A percentile compares a stretch with the other conserved stretches of the same genome.
Evolutionary conservation across 768 basidiomycete genomes (phyloP).

Genomic region (Nidularia sp.): DNA sequence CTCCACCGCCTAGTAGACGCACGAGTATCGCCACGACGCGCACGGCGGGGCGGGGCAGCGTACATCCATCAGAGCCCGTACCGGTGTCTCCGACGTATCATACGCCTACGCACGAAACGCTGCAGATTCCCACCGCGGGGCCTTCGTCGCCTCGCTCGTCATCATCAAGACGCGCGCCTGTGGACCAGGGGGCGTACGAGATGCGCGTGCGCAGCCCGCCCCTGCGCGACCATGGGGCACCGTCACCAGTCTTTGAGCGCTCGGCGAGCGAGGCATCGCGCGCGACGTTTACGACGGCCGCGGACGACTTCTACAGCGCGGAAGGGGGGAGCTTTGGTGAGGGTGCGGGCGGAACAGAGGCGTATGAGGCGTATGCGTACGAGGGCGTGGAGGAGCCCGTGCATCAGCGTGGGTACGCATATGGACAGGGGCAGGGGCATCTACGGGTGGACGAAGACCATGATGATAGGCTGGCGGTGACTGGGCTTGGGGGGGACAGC

Average conservation of each 20-base stretch:
- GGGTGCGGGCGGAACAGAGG: constrained; percentile 4
- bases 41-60: constrained; percentile 6
- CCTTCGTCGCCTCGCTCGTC: too few species aligned
- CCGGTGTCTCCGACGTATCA: background rate
- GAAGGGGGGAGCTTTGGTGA: constrained; percentile 12
- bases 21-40: constrained; percentile 28
- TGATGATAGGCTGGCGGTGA: constrained; percentile 12
- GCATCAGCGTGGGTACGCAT: background rate
- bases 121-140: constrained; percentile 5
- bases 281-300: constrained; percentile 40
- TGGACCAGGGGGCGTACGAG: constrained; percentile 26
- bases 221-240: background rate
- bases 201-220: constrained; percentile 31
- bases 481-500: constrained; percentile 1
- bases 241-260: constrained; percentile 15
- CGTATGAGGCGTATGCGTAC: background rate
- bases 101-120: constrained; percentile 3
- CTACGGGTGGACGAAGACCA: constrained; percentile 15
- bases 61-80: constrained; percentile 2
- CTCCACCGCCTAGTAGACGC: constrained; percentile 28
- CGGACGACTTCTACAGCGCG: constrained; percentile 34
- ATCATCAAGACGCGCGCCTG: too few species aligned
- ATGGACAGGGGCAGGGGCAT: constrained; percentile 10
- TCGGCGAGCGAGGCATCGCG: constrained; percentile 32
- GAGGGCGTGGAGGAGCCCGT: constrained; percentile 2